phyloP scores from a whole-genome alignment of 2,329 filamentous ascomycete species.

The Hypocrella siamensis region DNA sequence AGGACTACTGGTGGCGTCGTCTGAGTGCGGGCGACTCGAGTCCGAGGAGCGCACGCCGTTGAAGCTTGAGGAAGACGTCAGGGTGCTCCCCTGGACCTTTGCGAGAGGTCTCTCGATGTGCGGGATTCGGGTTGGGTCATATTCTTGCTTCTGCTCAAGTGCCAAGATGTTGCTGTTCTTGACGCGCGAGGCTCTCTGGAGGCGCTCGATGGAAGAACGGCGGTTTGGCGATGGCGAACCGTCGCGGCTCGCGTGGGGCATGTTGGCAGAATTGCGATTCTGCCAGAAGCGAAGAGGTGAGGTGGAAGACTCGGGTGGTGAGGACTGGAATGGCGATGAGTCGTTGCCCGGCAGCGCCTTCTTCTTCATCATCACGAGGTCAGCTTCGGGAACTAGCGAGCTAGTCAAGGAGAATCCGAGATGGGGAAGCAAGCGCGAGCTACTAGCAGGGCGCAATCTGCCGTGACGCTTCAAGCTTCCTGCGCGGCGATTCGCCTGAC shows the following conservation, averaged over 20 bases:
- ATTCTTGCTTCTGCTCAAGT: constrained; percentile 81
- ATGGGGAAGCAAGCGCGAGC: background rate
- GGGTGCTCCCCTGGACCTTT: constrained; percentile 59
- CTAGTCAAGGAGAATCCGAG: background rate
- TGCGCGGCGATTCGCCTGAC: too few species aligned
- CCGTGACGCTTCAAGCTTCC: too few species aligned
- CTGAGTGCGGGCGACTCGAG: constrained; percentile 22
- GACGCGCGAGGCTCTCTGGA: constrained; percentile 87
- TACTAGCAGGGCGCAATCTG: too few species aligned
- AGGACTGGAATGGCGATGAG: constrained; percentile 74
- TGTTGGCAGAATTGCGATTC: constrained; percentile 64
- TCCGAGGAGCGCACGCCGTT: constrained; percentile 36
- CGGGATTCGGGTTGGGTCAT: constrained; percentile 66
- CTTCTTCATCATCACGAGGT: constrained; percentile 35
- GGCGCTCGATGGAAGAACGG: constrained; percentile 83
- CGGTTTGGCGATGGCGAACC: constrained; percentile 57
- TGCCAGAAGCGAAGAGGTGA: constrained; percentile 91
- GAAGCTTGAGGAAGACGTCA: constrained; percentile 42
- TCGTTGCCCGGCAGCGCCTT: constrained; percentile 48
- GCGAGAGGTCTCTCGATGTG: constrained; percentile 71
- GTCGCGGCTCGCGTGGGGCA: constrained; percentile 42
- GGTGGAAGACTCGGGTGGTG: constrained; percentile 50
- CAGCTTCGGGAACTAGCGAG: constrained; percentile 11
- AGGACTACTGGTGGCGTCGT: constrained; percentile 27
- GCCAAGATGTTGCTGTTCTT: constrained; percentile 98